Base-by-base conservation (phyloP, 768 basidiomycete genomes). In the Cyclocybe aegerita region DNA sequence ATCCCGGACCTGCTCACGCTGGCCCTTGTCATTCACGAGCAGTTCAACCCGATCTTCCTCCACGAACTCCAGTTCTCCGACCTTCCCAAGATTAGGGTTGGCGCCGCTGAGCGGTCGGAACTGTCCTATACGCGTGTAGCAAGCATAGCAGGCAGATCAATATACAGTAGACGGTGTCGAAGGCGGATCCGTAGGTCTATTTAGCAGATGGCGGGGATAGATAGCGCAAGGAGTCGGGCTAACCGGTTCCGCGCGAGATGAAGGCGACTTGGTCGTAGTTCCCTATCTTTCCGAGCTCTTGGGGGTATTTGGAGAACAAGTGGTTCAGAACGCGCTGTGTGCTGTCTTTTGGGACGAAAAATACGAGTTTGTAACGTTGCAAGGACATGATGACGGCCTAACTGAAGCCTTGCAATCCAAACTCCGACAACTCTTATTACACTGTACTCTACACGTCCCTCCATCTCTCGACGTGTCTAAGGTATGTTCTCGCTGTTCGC, bases 1-100 rank as follows among this genome's bases (percentile, higher is more conserved):
- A 15, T 69, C 60, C 39, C 54, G 63, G 30, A 82, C 50, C 38
- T 75, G 65, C 46, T 65, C 65, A 30, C 66, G 61, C 11, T 59
- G 60, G 6, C 69, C 69, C 11, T 64, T 59, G 46, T 71, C 74
- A 48, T 67, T 62, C n/a, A 82, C 71, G 12, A 80, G 54, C 31
- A 82, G 61, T 58, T 81, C 81, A 29, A 82, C 80, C 49, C 75
- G 70, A 65, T 80, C 71, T 55, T 80, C 79, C 30, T 82, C 78
- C 9, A 81, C 77, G 34, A 60, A 64, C 55, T 80, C 78, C 44
- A 80, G 64, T 56, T 67, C 53, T 34, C 71, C 79, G 7, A 65
- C 54, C 14, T 59, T 36, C 1, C 80, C 82, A 46, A 80, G 71
- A 3, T 70, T 63, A 10, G 80, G 79, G 23, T 68, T 68, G n/a